Conservation (phyloP, 2,329 filamentous ascomycete genomes). For the Colletotrichum viniferum region DNA sequence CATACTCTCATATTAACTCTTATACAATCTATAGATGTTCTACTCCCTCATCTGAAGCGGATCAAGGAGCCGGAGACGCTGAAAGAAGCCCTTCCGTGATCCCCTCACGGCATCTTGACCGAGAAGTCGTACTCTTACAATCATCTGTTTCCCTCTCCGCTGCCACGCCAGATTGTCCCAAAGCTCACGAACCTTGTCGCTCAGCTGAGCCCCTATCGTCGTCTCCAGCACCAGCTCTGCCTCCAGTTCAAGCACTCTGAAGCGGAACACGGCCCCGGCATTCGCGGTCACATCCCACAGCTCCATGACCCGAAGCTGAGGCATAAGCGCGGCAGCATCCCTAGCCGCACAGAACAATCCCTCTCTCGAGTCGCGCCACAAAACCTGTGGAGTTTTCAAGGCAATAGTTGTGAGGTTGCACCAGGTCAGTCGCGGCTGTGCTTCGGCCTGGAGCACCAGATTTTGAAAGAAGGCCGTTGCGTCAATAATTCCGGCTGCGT, state of each 20-base stretch:
- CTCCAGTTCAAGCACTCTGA: not conserved
- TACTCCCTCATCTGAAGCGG: not conserved
- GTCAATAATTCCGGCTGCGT: not conserved
- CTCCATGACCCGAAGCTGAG: not conserved
- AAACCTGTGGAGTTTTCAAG: not conserved
- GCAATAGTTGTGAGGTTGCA: not conserved
- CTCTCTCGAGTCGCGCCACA: not conserved
- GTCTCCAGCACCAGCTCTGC: not conserved
- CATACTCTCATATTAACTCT: too few species aligned
- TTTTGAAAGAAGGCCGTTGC: not conserved
- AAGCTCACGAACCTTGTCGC: not conserved
- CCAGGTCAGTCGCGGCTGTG: not conserved
- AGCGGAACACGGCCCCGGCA: not conserved
- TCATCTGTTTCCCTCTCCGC: not conserved
- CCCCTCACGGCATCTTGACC: not conserved
- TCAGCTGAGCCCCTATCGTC: not conserved
- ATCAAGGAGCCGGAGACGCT: not conserved
- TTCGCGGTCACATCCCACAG: not conserved
- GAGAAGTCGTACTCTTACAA: not conserved
- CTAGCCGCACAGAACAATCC: not conserved
- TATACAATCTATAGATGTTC: not conserved
- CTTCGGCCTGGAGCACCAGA: not conserved
- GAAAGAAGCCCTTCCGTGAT: not conserved
- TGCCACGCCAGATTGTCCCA: not conserved
- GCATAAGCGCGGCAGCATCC: not conserved